A percentile compares a stretch with the other conserved stretches of the same genome.
Evolutionary conservation across 257 asterid species (phyloP).

Genomic region (Solanum chaucha): DNA sequence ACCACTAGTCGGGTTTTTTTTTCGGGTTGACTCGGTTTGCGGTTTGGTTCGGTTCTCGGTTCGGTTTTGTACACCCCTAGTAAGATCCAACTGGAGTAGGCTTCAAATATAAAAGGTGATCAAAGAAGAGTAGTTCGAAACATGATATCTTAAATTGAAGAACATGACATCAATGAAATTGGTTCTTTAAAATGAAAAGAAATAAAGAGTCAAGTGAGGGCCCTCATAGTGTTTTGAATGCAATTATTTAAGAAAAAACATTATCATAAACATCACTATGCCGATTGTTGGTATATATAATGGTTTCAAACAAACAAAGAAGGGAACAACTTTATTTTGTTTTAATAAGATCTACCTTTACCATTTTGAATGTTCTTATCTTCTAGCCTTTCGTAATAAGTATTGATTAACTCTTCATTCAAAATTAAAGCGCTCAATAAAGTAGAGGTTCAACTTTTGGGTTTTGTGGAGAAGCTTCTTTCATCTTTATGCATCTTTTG

Average conservation of each 20-base stretch:
- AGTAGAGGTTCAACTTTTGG: background rate
- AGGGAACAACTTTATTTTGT: background rate
- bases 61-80: no score
- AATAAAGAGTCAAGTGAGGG: background rate
- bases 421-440: background rate
- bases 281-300: background rate
- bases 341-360: background rate
- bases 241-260: background rate
- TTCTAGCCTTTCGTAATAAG: background rate
- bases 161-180: background rate
- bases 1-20: no score
- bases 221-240: background rate
- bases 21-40: no score
- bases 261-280: background rate
- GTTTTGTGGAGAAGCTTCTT: background rate
- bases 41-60: no score
- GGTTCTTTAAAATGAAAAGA: background rate
- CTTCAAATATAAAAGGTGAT: background rate
- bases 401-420: background rate
- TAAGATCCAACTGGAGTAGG: background rate
- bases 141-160: background rate
- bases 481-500: background rate
- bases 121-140: background rate
- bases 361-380: background rate
- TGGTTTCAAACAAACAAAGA: background rate